Evolutionary conservation across 306 rosid genomes (phyloP).

Genomic region (Aeschynomene evenia): DNA sequence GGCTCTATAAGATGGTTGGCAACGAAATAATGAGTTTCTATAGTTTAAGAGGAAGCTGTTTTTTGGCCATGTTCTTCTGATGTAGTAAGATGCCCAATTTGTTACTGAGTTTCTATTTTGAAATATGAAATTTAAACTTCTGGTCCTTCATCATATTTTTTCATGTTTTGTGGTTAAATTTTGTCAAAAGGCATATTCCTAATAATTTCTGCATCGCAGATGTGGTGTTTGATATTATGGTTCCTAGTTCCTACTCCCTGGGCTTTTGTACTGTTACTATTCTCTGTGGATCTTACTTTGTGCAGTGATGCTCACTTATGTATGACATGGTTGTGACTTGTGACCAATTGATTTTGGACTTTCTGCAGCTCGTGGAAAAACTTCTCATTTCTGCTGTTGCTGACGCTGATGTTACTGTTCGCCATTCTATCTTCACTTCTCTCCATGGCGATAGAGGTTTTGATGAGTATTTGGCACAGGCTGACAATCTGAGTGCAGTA

Average conservation of each 20-base stretch:
- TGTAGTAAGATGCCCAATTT: not conserved
- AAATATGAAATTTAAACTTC: not conserved
- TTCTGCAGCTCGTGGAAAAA: slow-evolving; percentile 89
- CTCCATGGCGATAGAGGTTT: slow-evolving; percentile 87
- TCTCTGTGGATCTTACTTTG: not conserved
- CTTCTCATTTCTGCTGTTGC: slow-evolving; percentile 97
- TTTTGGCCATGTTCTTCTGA: not conserved
- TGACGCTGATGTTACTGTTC: slow-evolving; percentile 93
- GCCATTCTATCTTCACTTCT: slow-evolving; percentile 87
- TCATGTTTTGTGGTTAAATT: not conserved
- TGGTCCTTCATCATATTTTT: not conserved
- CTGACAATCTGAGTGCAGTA: slow-evolving; percentile 88
- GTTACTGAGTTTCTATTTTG: not conserved
- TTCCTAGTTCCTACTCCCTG: not conserved
- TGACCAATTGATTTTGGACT: slow-evolving; percentile 36
- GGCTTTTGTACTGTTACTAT: slow-evolving; percentile 14
- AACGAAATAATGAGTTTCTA: not conserved
- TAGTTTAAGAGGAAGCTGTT: not conserved
- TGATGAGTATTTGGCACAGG: slow-evolving; percentile 95
- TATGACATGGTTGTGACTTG: slow-evolving; percentile 26
- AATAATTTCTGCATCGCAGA: not conserved
- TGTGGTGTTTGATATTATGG: not conserved
- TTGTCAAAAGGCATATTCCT: not conserved
- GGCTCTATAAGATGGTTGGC: not conserved
- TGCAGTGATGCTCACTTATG: not conserved